Evolutionary conservation across 2,329 filamentous ascomycete genomes (phyloP), one percentile per base, ranked within the genome.

Genomic region (Xylariaceae sp.): DNA sequence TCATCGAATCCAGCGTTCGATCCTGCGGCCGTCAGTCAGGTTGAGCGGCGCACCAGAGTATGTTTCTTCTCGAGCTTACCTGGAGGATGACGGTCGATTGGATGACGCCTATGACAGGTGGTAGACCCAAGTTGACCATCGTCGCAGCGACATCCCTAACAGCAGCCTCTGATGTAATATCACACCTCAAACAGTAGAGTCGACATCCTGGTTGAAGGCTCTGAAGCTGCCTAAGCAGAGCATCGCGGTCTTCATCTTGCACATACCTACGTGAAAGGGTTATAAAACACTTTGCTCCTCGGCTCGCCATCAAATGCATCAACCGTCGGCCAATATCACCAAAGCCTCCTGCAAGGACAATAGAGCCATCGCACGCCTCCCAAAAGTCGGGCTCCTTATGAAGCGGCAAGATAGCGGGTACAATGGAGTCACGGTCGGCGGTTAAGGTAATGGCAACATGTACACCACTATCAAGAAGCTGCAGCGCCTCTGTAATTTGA

Each of bases 321-420:
- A 56, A 36, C 1, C 56, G 46, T n/a, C 32, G 48, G 22, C 57
- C 57, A 2, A 59, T 36, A 45, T 59, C 57, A 2, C 58, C 58
- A 1, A 58, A 31, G 6, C 58, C 55, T 2, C 58, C 58, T 7
- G 48, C 49, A 12, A 59, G 30, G 2, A 61, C 44, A 22, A 57
- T 58, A 0, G 57, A 47, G 4, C 41, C 52, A 14, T 53, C 38
- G 9, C 36, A 40, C 12, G 33, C 33, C 2, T 14, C 15, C 53
- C 49, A 56, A 11, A 4, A 9, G 11, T 42, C 39, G n/a, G 15
- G 14, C 6, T 43, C 18, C 18, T 15, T 6, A 33, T 10, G 5
- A 41, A 31, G 12, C 12, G 11, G 35, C 32, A 7, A 41, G 17
- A 6, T 47, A 50, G 15, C 47, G 39, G 10, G 31, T 6, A 4